Conservation (phyloP, 352 stramenopile species). For the Globisporangium uncinulatum region DNA sequence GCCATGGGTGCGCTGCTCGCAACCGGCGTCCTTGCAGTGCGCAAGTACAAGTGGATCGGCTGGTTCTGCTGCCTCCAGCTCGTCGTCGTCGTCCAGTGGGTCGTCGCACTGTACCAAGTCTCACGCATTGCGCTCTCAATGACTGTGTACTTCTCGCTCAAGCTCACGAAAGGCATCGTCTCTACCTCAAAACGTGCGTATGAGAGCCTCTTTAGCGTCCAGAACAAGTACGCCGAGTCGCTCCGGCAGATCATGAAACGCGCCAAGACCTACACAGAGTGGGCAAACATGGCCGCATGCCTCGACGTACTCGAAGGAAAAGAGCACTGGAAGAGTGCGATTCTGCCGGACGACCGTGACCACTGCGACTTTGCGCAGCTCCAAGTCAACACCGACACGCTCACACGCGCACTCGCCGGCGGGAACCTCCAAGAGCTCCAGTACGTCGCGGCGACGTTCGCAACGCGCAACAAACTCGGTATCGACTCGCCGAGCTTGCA, state of each 20-base stretch:
- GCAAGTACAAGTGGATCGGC: conserved; percentile 59
- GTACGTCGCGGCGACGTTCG: conserved; percentile 53
- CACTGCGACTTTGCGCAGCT: conserved; percentile 62
- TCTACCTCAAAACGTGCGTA: conserved; percentile 20
- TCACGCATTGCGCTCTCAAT: conserved; percentile 53
- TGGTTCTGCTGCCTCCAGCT: conserved; percentile 55
- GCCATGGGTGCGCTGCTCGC: conserved; percentile 18
- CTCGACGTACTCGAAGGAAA: conserved; percentile 58
- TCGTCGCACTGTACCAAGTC: conserved; percentile 62
- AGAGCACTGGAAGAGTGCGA: conserved; percentile 47
- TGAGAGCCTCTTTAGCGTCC: conserved; percentile 29
- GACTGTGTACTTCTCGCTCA: conserved; percentile 41
- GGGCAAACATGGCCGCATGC: conserved; percentile 55
- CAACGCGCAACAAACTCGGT: conserved; percentile 62
- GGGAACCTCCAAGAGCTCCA: conserved; percentile 44
- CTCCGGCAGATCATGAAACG: conserved; percentile 59
- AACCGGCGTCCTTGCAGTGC: conserved; percentile 19
- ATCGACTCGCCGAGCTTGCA: conserved; percentile 52
- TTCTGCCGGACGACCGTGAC: conserved; percentile 38
- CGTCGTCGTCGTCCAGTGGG: conserved; percentile 57
- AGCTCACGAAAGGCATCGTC: conserved; percentile 36
- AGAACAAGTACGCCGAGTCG: conserved; percentile 44
- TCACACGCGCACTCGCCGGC: conserved; percentile 23
- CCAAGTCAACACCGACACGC: conserved; percentile 28
- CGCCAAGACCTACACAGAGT: conserved; percentile 45